Evolutionary conservation across 1,139 yeast species (phyloP).

Genomic region (Pichia sp.): DNA sequence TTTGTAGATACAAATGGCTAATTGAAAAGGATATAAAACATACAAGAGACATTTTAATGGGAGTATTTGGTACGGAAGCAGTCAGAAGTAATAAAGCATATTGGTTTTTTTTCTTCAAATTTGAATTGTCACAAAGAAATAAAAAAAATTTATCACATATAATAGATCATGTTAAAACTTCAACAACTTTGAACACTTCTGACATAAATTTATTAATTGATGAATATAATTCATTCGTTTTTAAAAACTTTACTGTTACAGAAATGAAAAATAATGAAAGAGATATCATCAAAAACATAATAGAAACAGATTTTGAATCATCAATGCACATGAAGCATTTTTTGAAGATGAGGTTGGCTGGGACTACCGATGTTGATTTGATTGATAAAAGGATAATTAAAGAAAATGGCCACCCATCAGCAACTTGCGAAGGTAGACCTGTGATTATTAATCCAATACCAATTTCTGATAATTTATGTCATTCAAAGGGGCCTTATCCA

Average conservation of each 20-base stretch:
- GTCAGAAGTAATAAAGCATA: slow-evolving; percentile 40
- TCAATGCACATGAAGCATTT: slow-evolving; percentile 27
- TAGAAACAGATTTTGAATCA: slow-evolving; percentile 29
- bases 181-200: slow-evolving; percentile 42
- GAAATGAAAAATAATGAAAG: slow-evolving; percentile 19
- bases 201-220: slow-evolving; percentile 39
- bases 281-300: slow-evolving; percentile 20
- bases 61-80: slow-evolving; percentile 34
- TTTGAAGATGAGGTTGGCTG: slow-evolving; percentile 24
- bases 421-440: slow-evolving; percentile 46
- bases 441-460: slow-evolving; percentile 42
- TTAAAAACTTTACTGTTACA: slow-evolving; percentile 20
- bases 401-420: slow-evolving; percentile 60
- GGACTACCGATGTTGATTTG: slow-evolving; percentile 29
- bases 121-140: slow-evolving; percentile 41
- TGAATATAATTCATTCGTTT: slow-evolving; percentile 32
- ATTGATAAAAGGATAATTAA: slow-evolving; percentile 33
- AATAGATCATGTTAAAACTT: slow-evolving; percentile 36
- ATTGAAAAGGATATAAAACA: slow-evolving; percentile 29
- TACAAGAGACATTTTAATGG: slow-evolving; percentile 39
- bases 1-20: slow-evolving; percentile 35
- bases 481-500: slow-evolving; percentile 29
- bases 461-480: neutral
- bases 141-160: slow-evolving; percentile 39
- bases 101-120: slow-evolving; percentile 53